Base-by-base conservation (phyloP, 768 basidiomycete species). In the Bullera alba region DNA sequence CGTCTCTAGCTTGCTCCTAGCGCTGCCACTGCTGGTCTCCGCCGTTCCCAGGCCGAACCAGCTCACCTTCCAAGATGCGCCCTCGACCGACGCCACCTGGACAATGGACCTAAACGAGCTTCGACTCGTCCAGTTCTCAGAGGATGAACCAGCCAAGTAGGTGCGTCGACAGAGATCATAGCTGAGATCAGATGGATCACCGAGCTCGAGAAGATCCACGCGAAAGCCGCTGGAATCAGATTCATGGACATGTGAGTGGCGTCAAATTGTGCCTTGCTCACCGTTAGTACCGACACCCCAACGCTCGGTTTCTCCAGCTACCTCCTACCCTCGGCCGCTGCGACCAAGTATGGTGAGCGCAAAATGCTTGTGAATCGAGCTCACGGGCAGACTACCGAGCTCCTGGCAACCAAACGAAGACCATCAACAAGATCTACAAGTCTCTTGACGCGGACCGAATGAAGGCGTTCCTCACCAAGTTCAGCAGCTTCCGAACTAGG, bases 141-240 rank as follows among this genome's bases (percentile, higher is more conserved):
- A 79, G 29, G 75, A 68, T 42, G 72, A 81, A 63, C 75, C 75
- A 10, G 84, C 87, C 3, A 79, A 84, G 45, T 67, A 29, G 48
- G 65, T 48, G 7, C 21, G 29, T 23, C 6, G 22, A 8, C 4
- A 10, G 15, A 8, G 21, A 3, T 21, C 32, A 2, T 5, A 23
- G 14, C 23, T 16, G 21, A 6, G 17, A 36, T 1, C 38, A 67
- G 65, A 4, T 85, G 81, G 84, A 84, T 90, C 75, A 81, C 88
- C 14, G 91, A 95, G 73, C 74, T 85, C n/a, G 84, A 91, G 60
- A 95, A 93, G 87, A 84, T 92, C 54, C 75, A 81, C 63, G 79
- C 82, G 53, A 92, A 86, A 73, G 82, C 82, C 43, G 77, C 79
- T 58, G 87, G 87, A 55, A 63, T 82, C 74, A 83, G 80, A 46